Evolutionary conservation across 352 stramenopile genomes (phyloP).

Genomic region (Globisporangium irregulare): DNA sequence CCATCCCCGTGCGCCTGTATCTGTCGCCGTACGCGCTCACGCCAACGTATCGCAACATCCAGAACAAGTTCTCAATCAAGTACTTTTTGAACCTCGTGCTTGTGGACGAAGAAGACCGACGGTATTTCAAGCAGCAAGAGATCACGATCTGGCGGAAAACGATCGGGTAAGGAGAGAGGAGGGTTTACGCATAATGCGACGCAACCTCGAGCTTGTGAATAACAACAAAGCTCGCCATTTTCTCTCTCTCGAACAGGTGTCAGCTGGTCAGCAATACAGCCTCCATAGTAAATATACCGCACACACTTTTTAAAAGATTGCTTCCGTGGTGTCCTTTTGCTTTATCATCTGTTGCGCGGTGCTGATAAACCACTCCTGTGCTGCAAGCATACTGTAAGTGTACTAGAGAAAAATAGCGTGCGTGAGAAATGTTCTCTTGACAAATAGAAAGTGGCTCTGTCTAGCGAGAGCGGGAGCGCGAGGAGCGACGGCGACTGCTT

Average conservation of each 20-base stretch:
- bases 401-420: not conserved
- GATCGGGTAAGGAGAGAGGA: slow-evolving; percentile 25
- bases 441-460: not conserved
- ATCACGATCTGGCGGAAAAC: slow-evolving; percentile 94
- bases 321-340: not conserved
- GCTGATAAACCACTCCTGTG: not conserved
- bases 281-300: not conserved
- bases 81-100: slow-evolving; percentile 99
- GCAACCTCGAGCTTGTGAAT: not conserved
- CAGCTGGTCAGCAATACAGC: too few species aligned
- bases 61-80: slow-evolving; percentile 92
- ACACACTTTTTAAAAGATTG: not conserved
- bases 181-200: not conserved
- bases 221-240: not conserved
- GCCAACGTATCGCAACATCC: slow-evolving; percentile 86
- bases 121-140: slow-evolving; percentile 99
- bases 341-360: not conserved
- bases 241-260: too few species aligned
- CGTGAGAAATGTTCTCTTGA: not conserved
- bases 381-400: not conserved
- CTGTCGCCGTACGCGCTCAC: slow-evolving; percentile 89
- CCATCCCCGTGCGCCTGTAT: slow-evolving; percentile 96
- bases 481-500: slow-evolving; percentile 4
- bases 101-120: slow-evolving; percentile 98
- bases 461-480: slow-evolving; percentile 20